Conservation (phyloP, 495 filamentous ascomycete species). For the Pyrenopolyporus hunteri region DNA sequence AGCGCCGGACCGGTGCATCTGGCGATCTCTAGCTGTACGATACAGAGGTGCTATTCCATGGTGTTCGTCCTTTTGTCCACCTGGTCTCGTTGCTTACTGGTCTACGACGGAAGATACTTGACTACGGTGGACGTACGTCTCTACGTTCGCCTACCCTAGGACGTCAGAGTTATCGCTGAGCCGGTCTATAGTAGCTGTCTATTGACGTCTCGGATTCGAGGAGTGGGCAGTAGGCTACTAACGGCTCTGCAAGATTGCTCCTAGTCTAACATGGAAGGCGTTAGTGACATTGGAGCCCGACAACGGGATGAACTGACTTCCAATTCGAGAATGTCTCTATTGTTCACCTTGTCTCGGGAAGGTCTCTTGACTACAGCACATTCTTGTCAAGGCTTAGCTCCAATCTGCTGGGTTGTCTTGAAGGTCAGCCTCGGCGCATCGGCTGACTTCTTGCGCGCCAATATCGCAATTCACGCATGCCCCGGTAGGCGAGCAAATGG, state of each 20-base stretch:
- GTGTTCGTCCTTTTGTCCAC: neutral
- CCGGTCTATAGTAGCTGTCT: too few relatives aligned
- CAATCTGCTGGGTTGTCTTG: slow-evolving; percentile 15
- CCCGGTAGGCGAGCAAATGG: slow-evolving; percentile 11
- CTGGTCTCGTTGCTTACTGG: neutral
- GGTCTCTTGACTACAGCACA: slow-evolving; percentile 36
- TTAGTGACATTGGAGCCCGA: neutral
- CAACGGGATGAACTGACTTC: slow-evolving; percentile 22
- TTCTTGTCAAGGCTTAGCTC: slow-evolving; percentile 43
- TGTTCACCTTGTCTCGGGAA: slow-evolving; percentile 6
- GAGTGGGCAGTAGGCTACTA: too few relatives aligned
- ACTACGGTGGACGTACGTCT: too few relatives aligned
- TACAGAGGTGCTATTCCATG: slow-evolving; percentile 1
- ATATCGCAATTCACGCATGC: slow-evolving; percentile 28
- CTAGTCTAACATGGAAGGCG: too few relatives aligned
- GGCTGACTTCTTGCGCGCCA: slow-evolving; percentile 26
- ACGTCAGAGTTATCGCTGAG: too few relatives aligned
- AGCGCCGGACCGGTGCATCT: slow-evolving; percentile 27
- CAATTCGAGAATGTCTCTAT: slow-evolving; percentile 28
- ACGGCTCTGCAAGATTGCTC: neutral
- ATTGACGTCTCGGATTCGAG: too few relatives aligned
- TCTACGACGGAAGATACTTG: too few relatives aligned
- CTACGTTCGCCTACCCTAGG: too few relatives aligned
- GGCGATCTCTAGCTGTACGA: slow-evolving; percentile 17
- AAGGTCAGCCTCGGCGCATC: slow-evolving; percentile 35